Evolutionary conservation across 495 filamentous ascomycete genomes (phyloP).

Genomic region (Chaetomidium leptoderma): DNA sequence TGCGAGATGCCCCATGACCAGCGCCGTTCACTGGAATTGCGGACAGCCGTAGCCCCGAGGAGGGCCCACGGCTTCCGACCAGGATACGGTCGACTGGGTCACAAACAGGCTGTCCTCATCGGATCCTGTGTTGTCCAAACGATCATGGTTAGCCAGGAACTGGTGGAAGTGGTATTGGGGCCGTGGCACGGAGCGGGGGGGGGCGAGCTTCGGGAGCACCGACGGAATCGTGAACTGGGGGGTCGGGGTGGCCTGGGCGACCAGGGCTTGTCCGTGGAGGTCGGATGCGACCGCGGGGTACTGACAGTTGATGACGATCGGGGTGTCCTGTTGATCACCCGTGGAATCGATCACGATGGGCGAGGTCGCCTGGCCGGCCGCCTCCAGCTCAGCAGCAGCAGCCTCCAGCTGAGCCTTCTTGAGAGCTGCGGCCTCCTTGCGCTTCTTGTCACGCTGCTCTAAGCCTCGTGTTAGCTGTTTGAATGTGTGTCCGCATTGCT

Average conservation of each 20-base stretch:
- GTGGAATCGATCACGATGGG: background rate
- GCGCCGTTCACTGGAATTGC: background rate
- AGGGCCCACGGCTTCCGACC: background rate
- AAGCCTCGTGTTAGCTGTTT: background rate
- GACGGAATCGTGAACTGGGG: background rate
- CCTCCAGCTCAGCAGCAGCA: background rate
- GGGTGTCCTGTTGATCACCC: background rate
- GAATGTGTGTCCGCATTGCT: background rate
- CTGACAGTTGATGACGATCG: conserved; percentile 11
- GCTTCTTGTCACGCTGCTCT: background rate
- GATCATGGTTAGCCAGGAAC: conserved; percentile 12
- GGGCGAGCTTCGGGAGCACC: background rate
- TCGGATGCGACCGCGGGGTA: background rate
- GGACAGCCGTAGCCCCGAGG: background rate
- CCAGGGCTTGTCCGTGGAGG: background rate
- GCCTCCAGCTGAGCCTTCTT: no score
- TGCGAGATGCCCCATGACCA: background rate
- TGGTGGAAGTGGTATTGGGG: conserved; percentile 1
- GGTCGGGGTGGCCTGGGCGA: background rate
- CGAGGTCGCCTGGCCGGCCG: background rate
- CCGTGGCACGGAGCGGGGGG: background rate
- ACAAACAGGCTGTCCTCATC: conserved; percentile 6
- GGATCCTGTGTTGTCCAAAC: background rate
- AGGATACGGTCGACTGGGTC: background rate
- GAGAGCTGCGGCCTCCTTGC: no score